A percentile compares a stretch with the other conserved stretches of the same genome.
Conservation (phyloP, 2,329 filamentous ascomycete species). For the Fusarium euwallaceae region DNA sequence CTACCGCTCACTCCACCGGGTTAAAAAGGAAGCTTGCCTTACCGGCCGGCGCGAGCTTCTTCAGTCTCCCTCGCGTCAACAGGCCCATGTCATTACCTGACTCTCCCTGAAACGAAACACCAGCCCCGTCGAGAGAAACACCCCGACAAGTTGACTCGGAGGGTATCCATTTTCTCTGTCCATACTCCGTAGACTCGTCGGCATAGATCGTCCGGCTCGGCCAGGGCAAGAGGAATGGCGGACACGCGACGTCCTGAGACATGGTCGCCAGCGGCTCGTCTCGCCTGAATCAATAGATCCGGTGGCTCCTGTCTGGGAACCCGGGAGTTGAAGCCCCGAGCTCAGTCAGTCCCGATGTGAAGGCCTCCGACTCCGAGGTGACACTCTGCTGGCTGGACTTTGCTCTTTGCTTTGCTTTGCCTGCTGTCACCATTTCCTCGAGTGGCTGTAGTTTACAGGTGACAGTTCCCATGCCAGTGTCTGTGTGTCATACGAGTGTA, state of each 20-base stretch:
- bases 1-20: slow-evolving; percentile 27
- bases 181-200: not conserved
- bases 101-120: slow-evolving; percentile 43
- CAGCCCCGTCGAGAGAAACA: slow-evolving; percentile 31
- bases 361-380: not conserved
- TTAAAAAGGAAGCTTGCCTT: slow-evolving; percentile 5
- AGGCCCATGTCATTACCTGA: slow-evolving; percentile 30
- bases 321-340: not conserved
- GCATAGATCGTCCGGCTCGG: slow-evolving; percentile 20
- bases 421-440: not conserved
- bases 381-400: not conserved
- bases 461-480: not conserved
- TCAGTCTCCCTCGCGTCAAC: slow-evolving; percentile 26
- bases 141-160: slow-evolving; percentile 20
- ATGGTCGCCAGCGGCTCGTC: slow-evolving; percentile 32
- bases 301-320: slow-evolving; percentile 4
- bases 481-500: slow-evolving; percentile 1
- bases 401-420: not conserved
- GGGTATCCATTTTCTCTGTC: slow-evolving; percentile 5
- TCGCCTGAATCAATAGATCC: slow-evolving; percentile 22
- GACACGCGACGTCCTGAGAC: slow-evolving; percentile 39
- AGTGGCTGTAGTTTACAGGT: not conserved
- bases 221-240: slow-evolving; percentile 4
- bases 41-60: slow-evolving; percentile 13
- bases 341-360: not conserved